Base-by-base conservation (phyloP, 106 monocot species). In the Iris macrosiphon region DNA sequence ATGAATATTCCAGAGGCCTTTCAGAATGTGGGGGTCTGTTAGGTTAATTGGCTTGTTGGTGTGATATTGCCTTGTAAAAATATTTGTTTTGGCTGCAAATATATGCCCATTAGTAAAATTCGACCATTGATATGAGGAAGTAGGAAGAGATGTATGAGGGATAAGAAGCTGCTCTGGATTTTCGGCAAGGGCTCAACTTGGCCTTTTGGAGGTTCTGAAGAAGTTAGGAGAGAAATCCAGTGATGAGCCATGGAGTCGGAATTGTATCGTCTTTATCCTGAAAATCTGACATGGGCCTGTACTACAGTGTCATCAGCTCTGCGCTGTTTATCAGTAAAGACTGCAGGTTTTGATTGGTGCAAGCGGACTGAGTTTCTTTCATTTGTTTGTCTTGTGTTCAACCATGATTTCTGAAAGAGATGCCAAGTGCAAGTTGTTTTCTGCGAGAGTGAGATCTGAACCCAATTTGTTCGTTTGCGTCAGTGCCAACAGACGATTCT, bases 251-350 rank as follows among this genome's bases (percentile, higher is more conserved):
- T 50, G 5, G 15, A 50, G 29, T 50, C 29, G 2, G 27, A 4
- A n/a, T 29, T 22, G 29, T n/a, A 15, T 23, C 3, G 54, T 52
- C 8, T 32, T 55, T 39, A 3, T 22, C 23, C 22, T 20, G 24
- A 50, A n/a, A 56, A 33, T 56, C 14, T 56, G 37, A 56, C 37
- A 15, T 56, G 21, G 20, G 56, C 24, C 39, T 56, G 56, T 38
- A 39, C 22, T 38, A n/a, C 26, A 30, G 44, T 42, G 19, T n/a
- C 26, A 1, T 7, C 3, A n/a, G n/a, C n/a, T n/a, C n/a, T n/a
- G n/a, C n/a, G n/a, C n/a, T n/a, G n/a, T n/a, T n/a, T n/a, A n/a
- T n/a, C n/a, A n/a, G n/a, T n/a, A n/a, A n/a, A n/a, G n/a, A n/a
- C n/a, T n/a, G n/a, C n/a, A n/a, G n/a, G n/a, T n/a, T n/a, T n/a